These are phyloP conservation scores for Fraxinus quadrangulata DNA, from an alignment of 257 asterid species.

Conservation along the genomic window DNA sequence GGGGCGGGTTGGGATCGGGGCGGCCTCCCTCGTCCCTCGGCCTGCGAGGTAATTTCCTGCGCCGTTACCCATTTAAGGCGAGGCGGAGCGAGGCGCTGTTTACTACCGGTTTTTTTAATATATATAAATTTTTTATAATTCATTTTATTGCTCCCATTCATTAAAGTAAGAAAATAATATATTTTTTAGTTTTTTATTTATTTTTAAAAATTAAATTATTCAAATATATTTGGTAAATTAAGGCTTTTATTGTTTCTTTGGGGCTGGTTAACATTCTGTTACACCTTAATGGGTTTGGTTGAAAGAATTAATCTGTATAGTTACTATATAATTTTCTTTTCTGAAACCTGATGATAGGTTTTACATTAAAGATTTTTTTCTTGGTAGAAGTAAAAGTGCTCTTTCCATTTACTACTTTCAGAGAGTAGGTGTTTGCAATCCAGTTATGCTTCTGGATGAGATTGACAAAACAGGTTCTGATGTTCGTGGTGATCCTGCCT, in stretches of 20 bases:
- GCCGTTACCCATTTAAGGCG: too few relatives aligned
- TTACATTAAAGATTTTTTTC: not conserved
- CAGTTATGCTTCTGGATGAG: constrained; percentile 99
- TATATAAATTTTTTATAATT: too few relatives aligned
- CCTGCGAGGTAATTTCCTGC: too few relatives aligned
- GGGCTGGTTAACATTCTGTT: not conserved
- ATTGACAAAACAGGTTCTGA: constrained; percentile 98
- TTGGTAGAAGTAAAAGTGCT: constrained; percentile 17
- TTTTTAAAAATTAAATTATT: too few relatives aligned
- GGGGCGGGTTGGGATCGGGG: too few relatives aligned
- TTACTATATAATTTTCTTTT: constrained; percentile 1
- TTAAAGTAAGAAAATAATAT: too few relatives aligned
- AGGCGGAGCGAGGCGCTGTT: too few relatives aligned
- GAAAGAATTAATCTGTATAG: constrained; percentile 15
- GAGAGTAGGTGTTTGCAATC: constrained; percentile 95
- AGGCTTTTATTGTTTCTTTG: not conserved
- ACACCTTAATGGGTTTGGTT: constrained; percentile 11
- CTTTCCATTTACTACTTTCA: constrained; percentile 36
- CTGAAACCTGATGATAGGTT: not conserved
- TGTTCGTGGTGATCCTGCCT: constrained; percentile 98
- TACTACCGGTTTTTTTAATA: too few relatives aligned
- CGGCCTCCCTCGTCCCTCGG: too few relatives aligned
- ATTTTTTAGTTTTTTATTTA: too few relatives aligned
- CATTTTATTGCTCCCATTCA: too few relatives aligned
- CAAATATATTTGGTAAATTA: too few relatives aligned